phyloP scores from a whole-genome alignment of 106 monocot genomes.

The Dioscorea dumetorum region DNA sequence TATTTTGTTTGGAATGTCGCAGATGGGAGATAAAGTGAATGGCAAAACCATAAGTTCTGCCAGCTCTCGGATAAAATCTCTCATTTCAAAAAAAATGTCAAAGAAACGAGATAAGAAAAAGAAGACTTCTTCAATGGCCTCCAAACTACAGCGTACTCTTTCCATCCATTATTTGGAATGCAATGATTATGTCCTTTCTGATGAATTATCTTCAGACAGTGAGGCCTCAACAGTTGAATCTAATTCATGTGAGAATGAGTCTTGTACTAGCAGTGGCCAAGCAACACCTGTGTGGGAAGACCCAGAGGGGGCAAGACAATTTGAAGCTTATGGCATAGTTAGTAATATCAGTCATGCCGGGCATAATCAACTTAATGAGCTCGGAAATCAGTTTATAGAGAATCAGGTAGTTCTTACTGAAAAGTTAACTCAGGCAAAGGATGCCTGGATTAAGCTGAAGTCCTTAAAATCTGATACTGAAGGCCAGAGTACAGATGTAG shows the following conservation, averaged over 20 bases:
- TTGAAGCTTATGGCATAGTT: not conserved
- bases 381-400: constrained; percentile 20
- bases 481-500: not conserved
- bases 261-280: not conserved
- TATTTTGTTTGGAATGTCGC: constrained; percentile 3
- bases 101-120: constrained; percentile 24
- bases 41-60: constrained; percentile 20
- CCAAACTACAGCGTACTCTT: constrained; percentile 34
- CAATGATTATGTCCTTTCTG: constrained; percentile 35
- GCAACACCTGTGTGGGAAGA: not conserved
- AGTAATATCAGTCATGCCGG: not conserved
- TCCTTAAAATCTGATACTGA: not conserved
- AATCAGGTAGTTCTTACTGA: constrained; percentile 18
- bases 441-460: not conserved
- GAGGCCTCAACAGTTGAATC: constrained; percentile 4
- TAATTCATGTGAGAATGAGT: constrained; percentile 3
- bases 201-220: constrained; percentile 10
- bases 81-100: constrained; percentile 27
- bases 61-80: constrained; percentile 22
- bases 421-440: constrained; percentile 13
- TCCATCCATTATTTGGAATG: constrained; percentile 75
- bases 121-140: constrained; percentile 30
- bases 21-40: constrained; percentile 17
- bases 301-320: not conserved
- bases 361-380: constrained; percentile 3